Evolutionary conservation across 495 filamentous ascomycete species (phyloP), one percentile per base, ranked within the genome.

Genomic region (Aspergillus bertholletiae): DNA sequence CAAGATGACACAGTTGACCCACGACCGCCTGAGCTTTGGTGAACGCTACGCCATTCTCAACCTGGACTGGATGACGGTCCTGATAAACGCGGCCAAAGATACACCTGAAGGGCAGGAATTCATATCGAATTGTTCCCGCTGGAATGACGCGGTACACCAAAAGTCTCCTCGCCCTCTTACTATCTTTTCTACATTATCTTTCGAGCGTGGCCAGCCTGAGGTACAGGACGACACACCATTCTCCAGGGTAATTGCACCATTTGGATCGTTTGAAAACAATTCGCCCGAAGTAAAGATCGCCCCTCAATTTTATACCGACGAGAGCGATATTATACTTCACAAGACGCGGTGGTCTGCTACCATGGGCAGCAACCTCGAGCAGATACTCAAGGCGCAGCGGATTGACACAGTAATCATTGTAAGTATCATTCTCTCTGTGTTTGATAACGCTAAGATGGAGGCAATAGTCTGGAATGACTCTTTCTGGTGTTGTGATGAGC

Each of bases 261-360:
- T 60, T 35, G 64, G 60, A 18, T 22, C 43, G 0, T 64, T 66
- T 28, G 56, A 48, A n/a, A 28, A 57, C 18, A 60, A 55, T 0
- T 54, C 58, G 23, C 30, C 57, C 1, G 59, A 49, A 24, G 58
- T 62, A 3, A 49, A 66, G 54, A 70, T 79, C 20, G 60, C 68
- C 40, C 24, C 61, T 8, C 35, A 52, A 2, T 75, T 79, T 23
- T 53, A 47, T 2, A 37, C 72, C 1, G 58, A 68, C 49, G 62
- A 64, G 39, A 48, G 62, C 22, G 74, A 77, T 55, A 37, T 76
- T 28, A 50, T 79, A 0, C 57, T 77, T 41, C 58, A 62, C 45
- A 79, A 79, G 61, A 74, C 65, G 22, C 59, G 74, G 53, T 77
- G 69, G 62, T 73, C 70, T 50, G 75, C 71, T 12, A 70, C 71